These are phyloP conservation scores for Fragaria ananassa DNA, from an alignment of 306 rosid species.

Conservation along the genomic window DNA sequence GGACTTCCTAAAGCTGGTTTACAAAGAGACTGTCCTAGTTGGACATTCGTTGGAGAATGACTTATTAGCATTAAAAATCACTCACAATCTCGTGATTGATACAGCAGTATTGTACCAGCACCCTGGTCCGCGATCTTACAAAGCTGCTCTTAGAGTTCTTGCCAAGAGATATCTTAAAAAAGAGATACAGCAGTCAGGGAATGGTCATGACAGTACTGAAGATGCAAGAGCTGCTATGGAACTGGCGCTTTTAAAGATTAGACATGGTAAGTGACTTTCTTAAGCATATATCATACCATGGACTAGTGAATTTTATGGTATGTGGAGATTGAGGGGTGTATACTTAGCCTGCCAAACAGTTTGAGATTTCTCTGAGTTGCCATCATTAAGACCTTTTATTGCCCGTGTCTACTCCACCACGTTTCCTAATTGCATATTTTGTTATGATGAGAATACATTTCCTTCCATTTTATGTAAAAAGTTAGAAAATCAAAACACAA, in stretches of 20 bases:
- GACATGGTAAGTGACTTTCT: constrained; percentile 51
- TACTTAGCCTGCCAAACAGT: background rate
- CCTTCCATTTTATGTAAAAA: background rate
- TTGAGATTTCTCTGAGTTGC: too few species aligned
- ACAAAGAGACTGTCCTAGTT: constrained; percentile 74
- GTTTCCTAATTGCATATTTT: background rate
- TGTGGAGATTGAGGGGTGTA: background rate
- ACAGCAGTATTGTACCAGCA: constrained; percentile 80
- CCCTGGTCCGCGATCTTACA: constrained; percentile 65
- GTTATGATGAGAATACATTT: background rate
- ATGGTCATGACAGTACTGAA: constrained; percentile 92
- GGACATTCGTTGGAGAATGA: constrained; percentile 98
- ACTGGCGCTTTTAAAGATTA: constrained; percentile 76
- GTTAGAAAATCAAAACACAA: background rate
- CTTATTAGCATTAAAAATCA: constrained; percentile 75
- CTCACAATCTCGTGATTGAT: constrained; percentile 72
- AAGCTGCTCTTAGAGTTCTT: constrained; percentile 81
- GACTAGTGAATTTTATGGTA: background rate
- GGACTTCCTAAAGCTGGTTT: constrained; percentile 71
- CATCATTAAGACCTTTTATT: background rate
- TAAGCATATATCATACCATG: background rate
- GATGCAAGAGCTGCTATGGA: constrained; percentile 95
- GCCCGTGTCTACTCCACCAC: background rate
- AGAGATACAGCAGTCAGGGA: constrained; percentile 86
- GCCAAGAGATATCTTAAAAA: constrained; percentile 65